Conservation (phyloP, 208 protist genomes). For the Leishmania tarentolae region DNA sequence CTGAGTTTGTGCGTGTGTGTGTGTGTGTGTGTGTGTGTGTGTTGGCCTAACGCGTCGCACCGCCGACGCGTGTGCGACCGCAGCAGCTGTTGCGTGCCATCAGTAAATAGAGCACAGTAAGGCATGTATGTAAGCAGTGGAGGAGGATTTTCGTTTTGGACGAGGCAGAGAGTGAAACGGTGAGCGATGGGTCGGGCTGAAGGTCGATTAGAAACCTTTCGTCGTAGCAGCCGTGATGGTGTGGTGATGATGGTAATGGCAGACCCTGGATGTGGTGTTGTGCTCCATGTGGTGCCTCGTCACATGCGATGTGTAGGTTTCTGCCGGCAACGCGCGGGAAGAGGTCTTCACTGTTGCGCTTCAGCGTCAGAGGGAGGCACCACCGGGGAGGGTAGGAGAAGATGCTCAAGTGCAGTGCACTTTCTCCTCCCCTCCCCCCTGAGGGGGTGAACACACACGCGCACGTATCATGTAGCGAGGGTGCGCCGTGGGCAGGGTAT, state of each 20-base stretch:
- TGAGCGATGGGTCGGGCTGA: neutral
- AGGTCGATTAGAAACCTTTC: neutral
- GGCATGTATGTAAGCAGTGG: neutral
- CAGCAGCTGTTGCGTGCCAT: no score
- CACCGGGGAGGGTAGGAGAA: neutral
- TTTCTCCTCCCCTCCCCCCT: neutral
- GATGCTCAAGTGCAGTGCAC: neutral
- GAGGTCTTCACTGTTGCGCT: neutral
- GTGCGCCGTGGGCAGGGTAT: neutral
- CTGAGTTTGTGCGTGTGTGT: no score
- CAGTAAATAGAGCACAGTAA: neutral
- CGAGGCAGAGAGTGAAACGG: neutral
- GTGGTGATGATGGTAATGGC: neutral
- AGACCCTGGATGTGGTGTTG: neutral
- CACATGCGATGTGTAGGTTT: neutral
- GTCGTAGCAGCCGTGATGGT: neutral
- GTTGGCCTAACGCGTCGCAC: no score
- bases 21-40: no score
- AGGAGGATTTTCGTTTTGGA: neutral
- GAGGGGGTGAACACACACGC: neutral
- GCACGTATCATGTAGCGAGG: neutral
- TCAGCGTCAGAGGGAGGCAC: neutral
- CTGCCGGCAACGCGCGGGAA: neutral
- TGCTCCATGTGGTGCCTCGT: neutral
- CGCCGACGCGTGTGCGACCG: no score